These are phyloP conservation scores for Rhodotorula babjevae DNA, from an alignment of 768 basidiomycete genomes.

Conservation along the genomic window DNA sequence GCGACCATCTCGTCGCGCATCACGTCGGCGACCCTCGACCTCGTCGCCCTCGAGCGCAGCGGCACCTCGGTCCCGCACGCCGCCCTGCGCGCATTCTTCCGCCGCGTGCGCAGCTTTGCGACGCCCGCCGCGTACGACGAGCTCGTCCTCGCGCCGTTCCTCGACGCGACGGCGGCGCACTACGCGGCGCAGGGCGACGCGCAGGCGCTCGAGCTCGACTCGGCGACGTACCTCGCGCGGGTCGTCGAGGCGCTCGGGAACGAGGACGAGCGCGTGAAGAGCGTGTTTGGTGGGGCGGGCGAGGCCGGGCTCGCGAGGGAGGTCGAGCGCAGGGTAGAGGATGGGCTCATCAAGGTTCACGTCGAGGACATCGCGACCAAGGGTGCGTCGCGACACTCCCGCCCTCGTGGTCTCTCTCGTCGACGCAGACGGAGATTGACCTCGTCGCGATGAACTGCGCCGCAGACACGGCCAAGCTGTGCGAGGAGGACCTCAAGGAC, in stretches of 20 bases:
- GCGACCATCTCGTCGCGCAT: constrained; percentile 52
- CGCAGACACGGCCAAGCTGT: constrained; percentile 57
- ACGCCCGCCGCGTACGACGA: constrained; percentile 61
- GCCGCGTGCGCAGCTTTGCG: constrained; percentile 37
- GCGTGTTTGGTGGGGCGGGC: constrained; percentile 9
- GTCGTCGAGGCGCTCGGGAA: constrained; percentile 65
- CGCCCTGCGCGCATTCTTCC: constrained; percentile 60
- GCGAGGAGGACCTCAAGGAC: constrained; percentile 53
- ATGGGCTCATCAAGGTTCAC: constrained; percentile 58
- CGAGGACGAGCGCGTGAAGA: constrained; percentile 57
- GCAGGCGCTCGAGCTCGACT: constrained; percentile 66
- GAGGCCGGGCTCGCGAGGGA: constrained; percentile 46
- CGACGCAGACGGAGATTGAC: not conserved
- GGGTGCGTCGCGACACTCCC: not conserved
- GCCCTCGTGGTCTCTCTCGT: not conserved
- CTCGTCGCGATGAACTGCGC: constrained; percentile 19
- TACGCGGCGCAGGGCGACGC: constrained; percentile 69
- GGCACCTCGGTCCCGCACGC: constrained; percentile 86
- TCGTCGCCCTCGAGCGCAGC: constrained; percentile 58
- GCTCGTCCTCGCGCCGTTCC: constrained; percentile 73
- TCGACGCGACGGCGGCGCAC: constrained; percentile 68
- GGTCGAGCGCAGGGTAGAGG: constrained; percentile 55
- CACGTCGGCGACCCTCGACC: constrained; percentile 52
- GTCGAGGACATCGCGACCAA: constrained; percentile 48
- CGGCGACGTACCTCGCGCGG: constrained; percentile 63